phyloP scores from a whole-genome alignment of 768 basidiomycete genomes.

The Trametes meyenii region DNA sequence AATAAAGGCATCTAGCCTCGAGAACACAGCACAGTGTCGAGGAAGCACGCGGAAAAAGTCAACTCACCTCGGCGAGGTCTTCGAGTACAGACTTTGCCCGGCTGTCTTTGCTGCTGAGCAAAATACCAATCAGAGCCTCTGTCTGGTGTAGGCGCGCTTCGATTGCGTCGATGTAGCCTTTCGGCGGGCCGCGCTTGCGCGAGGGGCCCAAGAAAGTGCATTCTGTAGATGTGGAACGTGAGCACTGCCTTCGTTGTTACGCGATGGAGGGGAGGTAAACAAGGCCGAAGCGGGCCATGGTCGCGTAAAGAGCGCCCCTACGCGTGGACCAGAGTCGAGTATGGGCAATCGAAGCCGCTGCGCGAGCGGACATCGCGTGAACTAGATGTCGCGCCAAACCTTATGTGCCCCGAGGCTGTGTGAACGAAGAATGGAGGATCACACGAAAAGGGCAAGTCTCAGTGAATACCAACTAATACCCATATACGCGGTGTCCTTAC shows the following conservation, averaged over 20 bases:
- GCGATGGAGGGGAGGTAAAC: background rate
- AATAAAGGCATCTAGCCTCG: background rate
- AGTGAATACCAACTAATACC: too few species aligned
- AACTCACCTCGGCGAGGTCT: conserved; percentile 40
- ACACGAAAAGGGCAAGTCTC: too few species aligned
- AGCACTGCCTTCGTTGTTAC: background rate
- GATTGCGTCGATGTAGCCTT: conserved; percentile 94
- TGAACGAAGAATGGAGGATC: too few species aligned
- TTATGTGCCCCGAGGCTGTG: too few species aligned
- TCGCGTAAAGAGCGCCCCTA: background rate
- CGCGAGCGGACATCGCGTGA: too few species aligned
- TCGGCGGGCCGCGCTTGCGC: conserved; percentile 85
- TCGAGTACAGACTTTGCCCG: conserved; percentile 43
- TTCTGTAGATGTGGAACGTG: conserved; percentile 41
- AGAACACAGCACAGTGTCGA: background rate
- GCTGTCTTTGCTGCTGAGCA: conserved; percentile 53
- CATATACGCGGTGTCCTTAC: too few species aligned
- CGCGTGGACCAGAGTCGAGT: too few species aligned
- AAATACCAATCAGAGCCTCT: conserved; percentile 84
- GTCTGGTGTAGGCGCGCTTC: conserved; percentile 90
- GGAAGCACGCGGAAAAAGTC: background rate
- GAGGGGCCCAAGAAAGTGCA: conserved; percentile 82
- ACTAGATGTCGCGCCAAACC: too few species aligned
- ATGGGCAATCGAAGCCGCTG: too few species aligned
- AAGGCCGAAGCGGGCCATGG: conserved; percentile 6